Evolutionary conservation across 2,329 filamentous ascomycete species (phyloP), one percentile per base, ranked within the genome.

Genomic region (Diaporthe eres): DNA sequence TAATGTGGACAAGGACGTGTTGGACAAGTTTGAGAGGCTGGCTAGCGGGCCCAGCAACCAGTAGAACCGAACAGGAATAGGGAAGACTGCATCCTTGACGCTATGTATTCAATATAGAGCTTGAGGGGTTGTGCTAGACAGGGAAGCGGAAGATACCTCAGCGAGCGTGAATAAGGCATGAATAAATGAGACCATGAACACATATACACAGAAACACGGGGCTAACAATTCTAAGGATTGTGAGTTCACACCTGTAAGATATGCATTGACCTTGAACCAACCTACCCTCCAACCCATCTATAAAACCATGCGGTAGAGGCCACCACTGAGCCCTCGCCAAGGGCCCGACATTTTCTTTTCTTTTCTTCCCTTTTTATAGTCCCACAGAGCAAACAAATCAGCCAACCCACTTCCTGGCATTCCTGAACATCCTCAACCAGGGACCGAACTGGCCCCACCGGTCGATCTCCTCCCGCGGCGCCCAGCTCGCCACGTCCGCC

Each of bases 391-490:
- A 15, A 12, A 31, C 4, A 2, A 44, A 28, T 80, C 84, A 91
- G 72, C 94, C 94, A 80, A 97, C 94, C 96, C 96, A 98, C 83
- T 92, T 90, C 83, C 96, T 93, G 8, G 94, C 95, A 82, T 94
- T 98, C 86, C 92, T 92, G 87, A 98, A 98, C 86, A 98, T 89
- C 81, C 94, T 90, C 78, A 93, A 88, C 95, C 95, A 98, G 28
- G 96, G 95, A 1, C 95, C 94, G 82, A 93, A 93, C 79, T 95
- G 93, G 39, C 94, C 94, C 94, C 94, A 96, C 77, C 92, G 88
- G 17, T 90, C 90, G 8, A 88, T 77, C 76, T 91, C 87, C 47
- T 85, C 85, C 4, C 80, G 80, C 10, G 95, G 94, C 77, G 93
- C 86, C 83, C 93, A 98, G 83, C 94, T 96, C 65, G 89, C 92